Evolutionary conservation across 2,329 filamentous ascomycete genomes (phyloP).

Genomic region (Verticillium nonalfalfae): DNA sequence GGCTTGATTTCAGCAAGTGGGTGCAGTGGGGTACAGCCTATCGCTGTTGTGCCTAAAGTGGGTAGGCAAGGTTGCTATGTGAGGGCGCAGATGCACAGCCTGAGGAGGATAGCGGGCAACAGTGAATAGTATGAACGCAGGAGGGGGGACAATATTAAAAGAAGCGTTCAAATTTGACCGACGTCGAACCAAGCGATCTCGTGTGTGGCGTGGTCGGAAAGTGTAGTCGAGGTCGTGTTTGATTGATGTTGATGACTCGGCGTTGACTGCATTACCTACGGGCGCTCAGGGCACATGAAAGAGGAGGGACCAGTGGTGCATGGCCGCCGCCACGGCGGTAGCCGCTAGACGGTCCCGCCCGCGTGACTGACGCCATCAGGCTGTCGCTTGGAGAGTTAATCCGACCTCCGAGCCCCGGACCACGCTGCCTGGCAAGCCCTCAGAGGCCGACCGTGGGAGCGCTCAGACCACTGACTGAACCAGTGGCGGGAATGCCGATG

Average conservation of each 20-base stretch:
- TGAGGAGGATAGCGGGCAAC: not conserved
- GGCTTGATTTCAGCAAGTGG: not conserved
- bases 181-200: not conserved
- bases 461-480: not conserved
- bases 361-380: not conserved
- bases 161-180: not conserved
- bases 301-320: not conserved
- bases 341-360: not conserved
- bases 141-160: not conserved
- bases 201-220: not conserved
- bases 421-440: not conserved
- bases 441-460: not conserved
- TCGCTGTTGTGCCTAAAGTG: not conserved
- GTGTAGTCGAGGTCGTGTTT: not conserved
- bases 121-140: too few species aligned
- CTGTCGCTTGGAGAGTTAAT: not conserved
- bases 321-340: not conserved
- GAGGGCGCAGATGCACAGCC: not conserved
- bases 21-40: conserved; percentile 1
- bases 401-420: not conserved
- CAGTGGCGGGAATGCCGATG: not conserved
- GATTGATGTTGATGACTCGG: not conserved
- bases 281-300: not conserved
- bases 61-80: not conserved
- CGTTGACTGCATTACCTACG: not conserved